phyloP scores from a whole-genome alignment of 768 basidiomycete species.

The Russula olivacea region DNA sequence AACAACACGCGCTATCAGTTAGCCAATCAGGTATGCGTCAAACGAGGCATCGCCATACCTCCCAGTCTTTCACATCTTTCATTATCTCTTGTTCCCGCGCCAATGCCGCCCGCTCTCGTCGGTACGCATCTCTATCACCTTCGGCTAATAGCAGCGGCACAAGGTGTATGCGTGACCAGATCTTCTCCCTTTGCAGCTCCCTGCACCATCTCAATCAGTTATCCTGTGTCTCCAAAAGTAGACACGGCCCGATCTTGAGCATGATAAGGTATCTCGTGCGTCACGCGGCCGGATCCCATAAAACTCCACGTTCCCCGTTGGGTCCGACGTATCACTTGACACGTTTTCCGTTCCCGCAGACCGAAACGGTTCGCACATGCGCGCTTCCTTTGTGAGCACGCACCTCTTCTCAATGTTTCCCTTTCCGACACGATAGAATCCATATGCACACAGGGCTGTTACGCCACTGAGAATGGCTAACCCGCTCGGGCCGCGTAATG shows the following conservation, averaged over 20 bases:
- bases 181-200: constrained; percentile 88
- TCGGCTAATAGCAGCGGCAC: constrained; percentile 91
- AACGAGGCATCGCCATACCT: constrained; percentile 52
- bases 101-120: constrained; percentile 69
- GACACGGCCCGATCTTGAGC: constrained; percentile 19
- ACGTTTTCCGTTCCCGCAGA: constrained; percentile 67
- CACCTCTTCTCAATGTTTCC: constrained; percentile 93
- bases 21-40: constrained; percentile 28
- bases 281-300: constrained; percentile 60
- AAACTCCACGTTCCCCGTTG: constrained; percentile 61
- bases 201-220: constrained; percentile 39
- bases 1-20: constrained; percentile 24
- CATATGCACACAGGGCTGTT: constrained; percentile 77
- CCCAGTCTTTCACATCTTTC: constrained; percentile 91
- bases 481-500: constrained; percentile 81
- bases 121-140: constrained; percentile 84
- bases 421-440: constrained; percentile 86
- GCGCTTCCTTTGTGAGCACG: constrained; percentile 32
- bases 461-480: constrained; percentile 82
- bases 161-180: constrained; percentile 93
- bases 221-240: constrained; percentile 12
- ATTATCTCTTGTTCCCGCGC: constrained; percentile 85
- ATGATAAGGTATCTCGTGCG: constrained; percentile 40
- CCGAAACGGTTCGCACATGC: constrained; percentile 27
- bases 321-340: constrained; percentile 44